phyloP scores from a whole-genome alignment of 116 monocot genomes.

The Papilionanthe hybrid region DNA sequence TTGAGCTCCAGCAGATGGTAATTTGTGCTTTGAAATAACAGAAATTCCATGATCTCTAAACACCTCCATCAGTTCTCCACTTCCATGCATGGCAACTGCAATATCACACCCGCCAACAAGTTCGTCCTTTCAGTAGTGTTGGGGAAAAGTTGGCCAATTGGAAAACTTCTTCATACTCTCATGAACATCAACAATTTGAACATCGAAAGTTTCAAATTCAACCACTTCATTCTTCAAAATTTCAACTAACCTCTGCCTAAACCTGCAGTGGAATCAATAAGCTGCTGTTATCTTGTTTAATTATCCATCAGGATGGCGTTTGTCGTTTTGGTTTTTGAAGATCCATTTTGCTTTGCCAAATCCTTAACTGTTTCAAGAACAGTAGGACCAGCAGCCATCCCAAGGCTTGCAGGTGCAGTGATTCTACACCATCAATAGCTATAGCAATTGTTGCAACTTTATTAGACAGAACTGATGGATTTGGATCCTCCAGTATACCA shows the following conservation, averaged over 20 bases:
- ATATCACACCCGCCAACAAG: conserved; percentile 92
- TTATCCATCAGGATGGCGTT: conserved; percentile 23
- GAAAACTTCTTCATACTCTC: conserved; percentile 90
- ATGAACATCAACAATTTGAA: conserved; percentile 74
- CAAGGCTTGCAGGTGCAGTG: conserved; percentile 78
- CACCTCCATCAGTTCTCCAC: conserved; percentile 70
- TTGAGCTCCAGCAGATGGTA: background rate
- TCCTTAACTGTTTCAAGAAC: conserved; percentile 68
- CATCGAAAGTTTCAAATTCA: conserved; percentile 82
- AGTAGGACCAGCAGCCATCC: conserved; percentile 65
- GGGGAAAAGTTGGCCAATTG: conserved; percentile 96
- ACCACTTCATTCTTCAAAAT: conserved; percentile 76
- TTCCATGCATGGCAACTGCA: conserved; percentile 76
- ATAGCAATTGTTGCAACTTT: conserved; percentile 65
- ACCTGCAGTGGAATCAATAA: conserved; percentile 76
- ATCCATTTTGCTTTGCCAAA: conserved; percentile 41
- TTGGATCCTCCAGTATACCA: conserved; percentile 79
- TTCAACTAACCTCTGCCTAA: conserved; percentile 71
- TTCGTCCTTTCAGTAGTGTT: conserved; percentile 84
- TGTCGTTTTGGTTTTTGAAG: conserved; percentile 16
- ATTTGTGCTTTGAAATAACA: background rate
- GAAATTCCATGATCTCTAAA: conserved; percentile 45
- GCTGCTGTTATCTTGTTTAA: conserved; percentile 53
- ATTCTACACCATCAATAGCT: conserved; percentile 35
- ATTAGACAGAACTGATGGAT: conserved; percentile 74